phyloP scores from a whole-genome alignment of 2,329 filamentous ascomycete genomes.

The Cladosporium halotolerans region DNA sequence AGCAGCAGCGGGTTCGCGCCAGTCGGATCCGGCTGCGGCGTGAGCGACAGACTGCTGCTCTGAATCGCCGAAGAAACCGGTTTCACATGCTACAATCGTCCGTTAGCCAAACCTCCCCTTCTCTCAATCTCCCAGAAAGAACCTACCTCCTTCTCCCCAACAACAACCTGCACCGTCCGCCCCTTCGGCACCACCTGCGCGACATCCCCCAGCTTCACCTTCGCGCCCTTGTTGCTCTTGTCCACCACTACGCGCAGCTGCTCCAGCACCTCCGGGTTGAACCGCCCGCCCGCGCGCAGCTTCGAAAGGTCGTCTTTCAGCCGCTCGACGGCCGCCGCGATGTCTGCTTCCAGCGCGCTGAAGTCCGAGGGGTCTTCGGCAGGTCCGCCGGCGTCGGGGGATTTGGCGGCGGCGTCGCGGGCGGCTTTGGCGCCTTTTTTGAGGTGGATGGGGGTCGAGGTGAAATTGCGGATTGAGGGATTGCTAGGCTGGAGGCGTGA shows the following conservation, averaged over 20 bases:
- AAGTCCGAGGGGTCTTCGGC: slow-evolving; percentile 56
- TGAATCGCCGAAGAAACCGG: slow-evolving; percentile 49
- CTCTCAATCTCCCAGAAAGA: background rate
- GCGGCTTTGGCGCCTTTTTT: slow-evolving; percentile 53
- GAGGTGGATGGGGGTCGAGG: slow-evolving; percentile 34
- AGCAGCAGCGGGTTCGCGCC: slow-evolving; percentile 45
- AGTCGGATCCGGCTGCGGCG: slow-evolving; percentile 45
- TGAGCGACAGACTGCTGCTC: slow-evolving; percentile 44
- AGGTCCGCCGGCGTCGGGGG: slow-evolving; percentile 4
- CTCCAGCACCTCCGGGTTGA: slow-evolving; percentile 59
- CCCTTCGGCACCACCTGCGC: slow-evolving; percentile 63
- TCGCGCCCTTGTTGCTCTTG: slow-evolving; percentile 44
- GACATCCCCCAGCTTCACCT: slow-evolving; percentile 52
- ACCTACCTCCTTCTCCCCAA: slow-evolving; percentile 58
- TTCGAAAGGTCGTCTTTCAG: slow-evolving; percentile 58
- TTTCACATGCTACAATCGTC: slow-evolving; percentile 45
- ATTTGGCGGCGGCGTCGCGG: slow-evolving; percentile 29
- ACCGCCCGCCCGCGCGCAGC: slow-evolving; percentile 54
- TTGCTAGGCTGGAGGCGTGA: background rate
- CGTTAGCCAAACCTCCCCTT: background rate
- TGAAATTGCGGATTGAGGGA: slow-evolving; percentile 32
- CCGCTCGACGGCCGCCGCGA: slow-evolving; percentile 49
- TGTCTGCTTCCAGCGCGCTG: slow-evolving; percentile 49
- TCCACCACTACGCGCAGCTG: slow-evolving; percentile 52
- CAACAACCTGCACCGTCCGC: slow-evolving; percentile 54